Evolutionary conservation across 305 asterid genomes (phyloP), one percentile per base, ranked within the genome.

Genomic region (Fraxinus paxiana): DNA sequence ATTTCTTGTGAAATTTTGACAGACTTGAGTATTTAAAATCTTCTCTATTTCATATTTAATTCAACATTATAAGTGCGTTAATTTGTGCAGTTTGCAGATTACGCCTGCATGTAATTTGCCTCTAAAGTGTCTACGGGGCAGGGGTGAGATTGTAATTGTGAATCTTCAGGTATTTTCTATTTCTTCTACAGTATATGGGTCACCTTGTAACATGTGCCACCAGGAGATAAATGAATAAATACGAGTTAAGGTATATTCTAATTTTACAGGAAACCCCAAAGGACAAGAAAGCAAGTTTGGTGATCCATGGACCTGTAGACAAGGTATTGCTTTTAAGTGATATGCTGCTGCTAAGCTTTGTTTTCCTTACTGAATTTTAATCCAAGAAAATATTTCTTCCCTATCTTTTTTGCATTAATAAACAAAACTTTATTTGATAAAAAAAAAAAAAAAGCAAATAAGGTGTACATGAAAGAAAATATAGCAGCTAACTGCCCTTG

Each of bases 31-130:
- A 34, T 69, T 43, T 34, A 77, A 72, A 74, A 41, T 38, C 61
- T 69, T 69, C 28, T 70, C 31, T 70, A 54, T 65, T 13, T 26
- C 20, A 0, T 84, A 82, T 75, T 70, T 46, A 37, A 70, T 84
- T 84, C 76, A 54, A 38, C 81, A 81, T 77, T 46, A 48, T 83
- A 78, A 22, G 74, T 81, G 72, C 33, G 78, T 77, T 83, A 77
- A 83, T 76, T 77, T 88, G 24, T 83, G 89, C 94, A 96, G 99
- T 88, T 92, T 96, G 90, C 99, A 96, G 90, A 96, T 96, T 43
- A 94, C 98, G 73, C 99, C 99, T 71, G 99, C 99, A 67, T 92
- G 99, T 88, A 92, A 96, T 87, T 88, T 96, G 84, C 99, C 99
- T 77, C 88, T 94, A 73, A 94, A 87, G 83, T 96, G 94, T 82